Base-by-base conservation (phyloP, 139 green algal genomes). In the Chlamydomonas schloesseri region DNA sequence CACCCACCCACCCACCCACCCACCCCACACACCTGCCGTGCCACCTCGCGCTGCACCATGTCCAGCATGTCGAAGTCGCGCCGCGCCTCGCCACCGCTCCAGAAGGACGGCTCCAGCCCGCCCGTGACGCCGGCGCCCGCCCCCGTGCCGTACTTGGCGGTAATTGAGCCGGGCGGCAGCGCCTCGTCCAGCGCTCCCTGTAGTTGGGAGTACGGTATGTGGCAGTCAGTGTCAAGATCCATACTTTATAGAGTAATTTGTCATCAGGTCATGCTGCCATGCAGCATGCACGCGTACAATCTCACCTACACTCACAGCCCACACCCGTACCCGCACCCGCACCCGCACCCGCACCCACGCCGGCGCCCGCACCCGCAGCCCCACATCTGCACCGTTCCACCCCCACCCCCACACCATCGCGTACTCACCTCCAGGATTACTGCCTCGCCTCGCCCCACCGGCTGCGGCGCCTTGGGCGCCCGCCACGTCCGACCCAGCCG, bases 61-160 rank as follows among this genome's bases (percentile, higher is more conserved):
- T 90, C 83, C 81, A 94, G 37, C 72, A 91, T 73, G 37, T 92
- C 90, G 55, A 89, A 87, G 87, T 93, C 85, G 55, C 55, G 55
- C 55, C 55, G 55, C 55, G 24, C 78, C 70, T 82, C 68, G 28
- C 83, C 64, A 9, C n/a, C 78, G 37, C 60, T 36, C 78, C 78
- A 84, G 36, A 84, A 72, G 64, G 78, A 37, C 64, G 34, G 31
- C 78, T 42, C 78, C 42, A 50, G n/a, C 29, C 18, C 18, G 64
- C 14, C 64, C 64, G n/a, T 37, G 18, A 71, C n/a, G 64, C 29
- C 64, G 0, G 64, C 64, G 29, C 18, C 60, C 21, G 64, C 78
- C 14, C 42, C 64, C 64, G 64, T 74, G 78, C 78, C 78, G 67
- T 88, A 90, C 83, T 91, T 91, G 31, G 83, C 83, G 23, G 83